phyloP scores from a whole-genome alignment of 1,284 basidiomycete species.

The Ceratobasidium theobromae region DNA sequence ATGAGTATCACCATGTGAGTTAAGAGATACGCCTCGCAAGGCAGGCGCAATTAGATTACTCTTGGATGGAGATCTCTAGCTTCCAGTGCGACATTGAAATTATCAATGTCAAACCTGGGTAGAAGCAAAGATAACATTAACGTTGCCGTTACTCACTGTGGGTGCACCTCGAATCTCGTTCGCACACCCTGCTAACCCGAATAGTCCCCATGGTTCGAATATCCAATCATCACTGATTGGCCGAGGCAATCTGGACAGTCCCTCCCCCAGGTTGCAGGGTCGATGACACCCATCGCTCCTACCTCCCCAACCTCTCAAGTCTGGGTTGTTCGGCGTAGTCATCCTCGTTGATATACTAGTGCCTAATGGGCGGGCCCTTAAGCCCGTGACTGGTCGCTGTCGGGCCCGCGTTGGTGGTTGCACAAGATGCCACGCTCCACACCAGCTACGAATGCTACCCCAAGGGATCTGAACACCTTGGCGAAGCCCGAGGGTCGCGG shows the following conservation, averaged over 20 bases:
- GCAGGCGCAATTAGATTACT: slow-evolving; percentile 24
- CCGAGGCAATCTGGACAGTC: slow-evolving; percentile 4
- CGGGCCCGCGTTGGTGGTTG: too few species aligned
- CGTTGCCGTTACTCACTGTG: slow-evolving; percentile 46
- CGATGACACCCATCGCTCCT: too few species aligned
- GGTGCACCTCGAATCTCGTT: not conserved
- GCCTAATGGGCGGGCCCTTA: too few species aligned
- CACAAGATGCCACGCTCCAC: too few species aligned
- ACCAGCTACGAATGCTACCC: too few species aligned
- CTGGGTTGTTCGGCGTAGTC: too few species aligned
- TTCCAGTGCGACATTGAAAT: slow-evolving; percentile 49
- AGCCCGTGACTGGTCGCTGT: too few species aligned
- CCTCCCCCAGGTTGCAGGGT: slow-evolving; percentile 17
- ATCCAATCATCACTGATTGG: slow-evolving; percentile 7
- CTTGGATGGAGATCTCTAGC: not conserved
- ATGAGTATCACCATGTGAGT: not conserved
- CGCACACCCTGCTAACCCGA: not conserved
- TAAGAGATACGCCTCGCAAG: slow-evolving; percentile 32
- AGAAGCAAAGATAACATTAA: slow-evolving; percentile 45
- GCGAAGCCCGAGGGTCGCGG: too few species aligned
- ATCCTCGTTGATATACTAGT: too few species aligned
- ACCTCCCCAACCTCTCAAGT: too few species aligned
- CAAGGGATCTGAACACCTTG: too few species aligned
- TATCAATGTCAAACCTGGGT: slow-evolving; percentile 45
- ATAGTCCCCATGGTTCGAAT: slow-evolving; percentile 9